Conservation (phyloP, 306 rosid genomes). For the Ormosia emarginata region DNA sequence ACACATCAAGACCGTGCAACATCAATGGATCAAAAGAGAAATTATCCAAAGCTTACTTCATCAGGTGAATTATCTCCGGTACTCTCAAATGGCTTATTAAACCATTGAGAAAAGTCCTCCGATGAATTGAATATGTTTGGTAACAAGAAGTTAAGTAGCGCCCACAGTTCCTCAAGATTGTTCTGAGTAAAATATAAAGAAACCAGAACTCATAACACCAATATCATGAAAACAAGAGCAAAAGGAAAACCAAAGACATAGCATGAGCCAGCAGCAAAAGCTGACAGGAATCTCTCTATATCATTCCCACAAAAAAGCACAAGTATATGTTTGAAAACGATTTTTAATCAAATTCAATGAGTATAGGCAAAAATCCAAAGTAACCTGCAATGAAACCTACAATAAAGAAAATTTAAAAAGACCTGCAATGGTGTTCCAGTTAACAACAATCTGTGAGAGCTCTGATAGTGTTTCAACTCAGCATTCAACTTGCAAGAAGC, state of each 20-base stretch:
- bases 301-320: neutral
- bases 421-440: conserved; percentile 99
- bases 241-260: neutral
- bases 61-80: conserved; percentile 90
- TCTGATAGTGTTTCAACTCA: conserved; percentile 87
- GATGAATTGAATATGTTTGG: conserved; percentile 98
- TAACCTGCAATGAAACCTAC: conserved; percentile 41
- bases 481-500: conserved; percentile 99
- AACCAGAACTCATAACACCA: conserved; percentile 22
- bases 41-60: conserved; percentile 53
- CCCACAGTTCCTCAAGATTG: conserved; percentile 99
- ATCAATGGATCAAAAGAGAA: conserved; percentile 11
- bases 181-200: conserved; percentile 52
- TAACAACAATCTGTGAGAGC: conserved; percentile 94
- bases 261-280: neutral
- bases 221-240: neutral
- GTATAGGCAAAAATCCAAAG: conserved; percentile 20
- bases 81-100: conserved; percentile 96
- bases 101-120: conserved; percentile 98
- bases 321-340: neutral
- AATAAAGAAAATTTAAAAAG: neutral
- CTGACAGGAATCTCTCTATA: neutral
- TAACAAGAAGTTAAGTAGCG: conserved; percentile 91
- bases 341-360: neutral
- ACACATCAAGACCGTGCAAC: neutral